Percentiles rank a stretch among this genome's conserved stretches.
Conservation (phyloP, 805 yeast genomes). For the Lipomyces orientalis region DNA sequence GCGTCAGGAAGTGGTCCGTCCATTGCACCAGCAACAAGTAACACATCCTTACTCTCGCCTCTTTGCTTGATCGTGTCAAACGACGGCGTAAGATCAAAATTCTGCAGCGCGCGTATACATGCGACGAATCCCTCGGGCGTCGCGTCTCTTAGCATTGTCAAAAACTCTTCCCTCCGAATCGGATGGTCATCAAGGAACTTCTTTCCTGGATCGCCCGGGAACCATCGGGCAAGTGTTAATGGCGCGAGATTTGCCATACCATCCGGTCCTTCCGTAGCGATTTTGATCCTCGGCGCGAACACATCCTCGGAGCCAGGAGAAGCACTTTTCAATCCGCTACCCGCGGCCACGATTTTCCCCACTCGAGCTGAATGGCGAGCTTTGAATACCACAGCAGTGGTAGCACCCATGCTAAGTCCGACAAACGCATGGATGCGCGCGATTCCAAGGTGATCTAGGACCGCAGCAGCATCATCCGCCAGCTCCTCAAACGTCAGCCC, state of each 20-base stretch:
- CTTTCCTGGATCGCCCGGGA: constrained; percentile 28
- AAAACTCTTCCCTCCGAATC: constrained; percentile 20
- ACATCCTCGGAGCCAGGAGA: constrained; percentile 18
- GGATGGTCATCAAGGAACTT: constrained; percentile 19
- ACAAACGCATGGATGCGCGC: constrained; percentile 28
- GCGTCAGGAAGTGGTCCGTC: constrained; percentile 30
- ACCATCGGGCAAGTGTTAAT: constrained; percentile 32
- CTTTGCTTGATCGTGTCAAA: constrained; percentile 23
- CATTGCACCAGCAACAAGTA: constrained; percentile 28
- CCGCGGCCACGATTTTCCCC: constrained; percentile 32
- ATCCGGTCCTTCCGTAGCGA: constrained; percentile 20
- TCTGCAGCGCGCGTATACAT: constrained; percentile 32
- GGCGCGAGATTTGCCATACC: constrained; percentile 34
- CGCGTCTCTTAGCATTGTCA: constrained; percentile 23
- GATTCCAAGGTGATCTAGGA: constrained; percentile 32
- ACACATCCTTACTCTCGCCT: constrained; percentile 19
- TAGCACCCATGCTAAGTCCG: constrained; percentile 37
- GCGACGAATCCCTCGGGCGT: constrained; percentile 29
- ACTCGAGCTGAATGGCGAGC: constrained; percentile 24
- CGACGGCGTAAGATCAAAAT: constrained; percentile 28
- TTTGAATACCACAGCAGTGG: constrained; percentile 27
- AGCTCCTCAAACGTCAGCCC: constrained; percentile 26
- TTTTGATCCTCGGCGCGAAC: constrained; percentile 26
- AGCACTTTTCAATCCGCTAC: constrained; percentile 20
- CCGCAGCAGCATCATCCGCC: constrained; percentile 30